Evolutionary conservation across 163 green algal species (phyloP).

Genomic region (Volvox carteri): DNA sequence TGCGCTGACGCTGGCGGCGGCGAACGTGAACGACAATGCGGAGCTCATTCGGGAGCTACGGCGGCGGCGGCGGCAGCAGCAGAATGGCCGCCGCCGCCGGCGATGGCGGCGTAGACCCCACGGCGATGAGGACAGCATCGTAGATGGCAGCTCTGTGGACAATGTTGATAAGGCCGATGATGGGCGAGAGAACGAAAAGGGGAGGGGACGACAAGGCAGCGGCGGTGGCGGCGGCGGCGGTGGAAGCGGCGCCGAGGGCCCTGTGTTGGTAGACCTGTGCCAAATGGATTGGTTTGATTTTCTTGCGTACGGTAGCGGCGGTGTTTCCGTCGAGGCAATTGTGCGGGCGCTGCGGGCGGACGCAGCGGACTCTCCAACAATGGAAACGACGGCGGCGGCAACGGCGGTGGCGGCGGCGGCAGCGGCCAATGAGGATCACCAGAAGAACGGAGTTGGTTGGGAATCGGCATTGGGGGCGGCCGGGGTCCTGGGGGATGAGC

Average conservation of each 20-base stretch:
- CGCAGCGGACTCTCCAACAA: neutral
- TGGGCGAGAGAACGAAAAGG: no score
- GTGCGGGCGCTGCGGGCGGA: neutral
- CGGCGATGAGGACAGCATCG: neutral
- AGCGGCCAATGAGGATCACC: neutral
- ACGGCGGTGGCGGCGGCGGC: neutral
- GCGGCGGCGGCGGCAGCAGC: neutral
- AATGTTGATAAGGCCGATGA: neutral
- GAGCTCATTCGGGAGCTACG: neutral
- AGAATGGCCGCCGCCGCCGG: neutral
- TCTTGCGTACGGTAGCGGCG: constrained; percentile 1
- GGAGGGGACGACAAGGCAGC: no score
- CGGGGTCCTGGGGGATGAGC: neutral
- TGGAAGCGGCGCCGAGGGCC: no score
- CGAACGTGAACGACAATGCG: constrained; percentile 15
- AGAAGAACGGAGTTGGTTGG: no score
- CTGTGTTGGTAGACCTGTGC: constrained; percentile 7
- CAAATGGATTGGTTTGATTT: constrained; percentile 59
- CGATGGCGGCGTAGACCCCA: neutral
- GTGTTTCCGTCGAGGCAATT: neutral
- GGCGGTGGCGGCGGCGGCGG: no score
- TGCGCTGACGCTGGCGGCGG: constrained; percentile 14
- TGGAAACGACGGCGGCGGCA: neutral
- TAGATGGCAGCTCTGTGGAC: neutral
- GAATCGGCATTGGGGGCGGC: no score